phyloP scores from a whole-genome alignment of 2,329 filamentous ascomycete species.

The Pseudocercospora crystallina region DNA sequence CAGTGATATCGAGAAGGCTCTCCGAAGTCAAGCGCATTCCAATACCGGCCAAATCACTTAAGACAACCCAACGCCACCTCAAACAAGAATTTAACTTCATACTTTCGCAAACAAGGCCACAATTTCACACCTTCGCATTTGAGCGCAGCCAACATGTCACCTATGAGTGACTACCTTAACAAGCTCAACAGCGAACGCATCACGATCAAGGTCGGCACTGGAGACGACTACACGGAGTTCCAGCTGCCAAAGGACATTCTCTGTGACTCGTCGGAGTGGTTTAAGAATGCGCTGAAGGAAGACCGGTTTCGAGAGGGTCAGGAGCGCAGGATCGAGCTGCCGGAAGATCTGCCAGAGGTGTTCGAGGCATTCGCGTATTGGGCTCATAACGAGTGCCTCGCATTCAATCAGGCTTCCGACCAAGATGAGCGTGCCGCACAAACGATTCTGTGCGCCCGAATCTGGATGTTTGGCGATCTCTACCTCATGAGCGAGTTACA shows the following conservation, averaged over 20 bases:
- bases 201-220: neutral
- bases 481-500: neutral
- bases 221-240: neutral
- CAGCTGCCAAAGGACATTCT: neutral
- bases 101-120: too few relatives aligned
- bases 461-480: neutral
- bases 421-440: neutral
- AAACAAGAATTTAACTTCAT: too few relatives aligned
- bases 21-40: too few relatives aligned
- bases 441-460: neutral
- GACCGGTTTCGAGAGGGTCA: constrained; percentile 3
- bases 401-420: neutral
- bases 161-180: too few relatives aligned
- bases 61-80: too few relatives aligned
- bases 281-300: constrained; percentile 1
- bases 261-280: neutral
- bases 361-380: neutral
- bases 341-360: neutral
- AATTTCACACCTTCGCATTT: too few relatives aligned
- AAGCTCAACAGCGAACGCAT: neutral
- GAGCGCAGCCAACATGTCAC: too few relatives aligned
- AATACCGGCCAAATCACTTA: too few relatives aligned
- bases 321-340: neutral
- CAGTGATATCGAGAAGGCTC: too few relatives aligned
- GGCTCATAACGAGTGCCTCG: neutral